A percentile compares a stretch with the other conserved stretches of the same genome.
These are phyloP conservation scores for Globisporangium camurandrum DNA, from an alignment of 352 stramenopile species.

Conservation along the genomic window DNA sequence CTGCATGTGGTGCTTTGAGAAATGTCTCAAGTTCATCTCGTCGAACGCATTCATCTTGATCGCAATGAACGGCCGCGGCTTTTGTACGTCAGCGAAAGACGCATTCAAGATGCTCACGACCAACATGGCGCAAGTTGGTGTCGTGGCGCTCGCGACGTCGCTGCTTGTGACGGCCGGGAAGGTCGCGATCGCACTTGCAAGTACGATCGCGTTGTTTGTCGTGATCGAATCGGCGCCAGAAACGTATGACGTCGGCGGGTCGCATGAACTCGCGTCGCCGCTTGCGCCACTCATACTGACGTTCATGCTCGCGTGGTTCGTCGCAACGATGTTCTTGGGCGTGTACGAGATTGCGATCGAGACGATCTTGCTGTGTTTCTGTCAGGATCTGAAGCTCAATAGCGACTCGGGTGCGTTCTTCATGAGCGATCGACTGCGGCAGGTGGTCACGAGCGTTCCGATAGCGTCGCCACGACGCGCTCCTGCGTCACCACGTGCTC, in stretches of 20 bases:
- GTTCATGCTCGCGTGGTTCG: conserved; percentile 88
- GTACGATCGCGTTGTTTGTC: conserved; percentile 43
- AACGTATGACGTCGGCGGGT: conserved; percentile 38
- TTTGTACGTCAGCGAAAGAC: conserved; percentile 86
- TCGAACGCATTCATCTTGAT: conserved; percentile 94
- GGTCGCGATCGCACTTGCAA: conserved; percentile 64
- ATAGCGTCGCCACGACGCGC: too few species aligned
- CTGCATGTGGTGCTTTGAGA: conserved; percentile 92
- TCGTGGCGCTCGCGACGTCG: conserved; percentile 86
- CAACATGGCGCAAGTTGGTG: conserved; percentile 84
- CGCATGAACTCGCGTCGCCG: conserved; percentile 69
- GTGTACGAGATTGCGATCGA: conserved; percentile 95
- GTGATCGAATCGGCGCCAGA: conserved; percentile 51
- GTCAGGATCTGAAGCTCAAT: conserved; percentile 86
- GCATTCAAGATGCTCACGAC: conserved; percentile 90
- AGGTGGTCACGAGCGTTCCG: conserved; percentile 63
- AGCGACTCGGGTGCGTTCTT: conserved; percentile 61
- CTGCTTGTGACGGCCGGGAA: conserved; percentile 92
- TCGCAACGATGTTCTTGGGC: conserved; percentile 90
- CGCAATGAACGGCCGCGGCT: conserved; percentile 69
- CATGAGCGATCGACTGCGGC: conserved; percentile 67
- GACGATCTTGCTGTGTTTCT: conserved; percentile 95
- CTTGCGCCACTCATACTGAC: conserved; percentile 87
- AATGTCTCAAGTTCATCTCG: conserved; percentile 96
- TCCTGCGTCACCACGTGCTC: too few species aligned